A percentile compares a stretch with the other conserved stretches of the same genome.
Evolutionary conservation across 1,284 basidiomycete species (phyloP).

Genomic region (Ganoderma leucocontextum): DNA sequence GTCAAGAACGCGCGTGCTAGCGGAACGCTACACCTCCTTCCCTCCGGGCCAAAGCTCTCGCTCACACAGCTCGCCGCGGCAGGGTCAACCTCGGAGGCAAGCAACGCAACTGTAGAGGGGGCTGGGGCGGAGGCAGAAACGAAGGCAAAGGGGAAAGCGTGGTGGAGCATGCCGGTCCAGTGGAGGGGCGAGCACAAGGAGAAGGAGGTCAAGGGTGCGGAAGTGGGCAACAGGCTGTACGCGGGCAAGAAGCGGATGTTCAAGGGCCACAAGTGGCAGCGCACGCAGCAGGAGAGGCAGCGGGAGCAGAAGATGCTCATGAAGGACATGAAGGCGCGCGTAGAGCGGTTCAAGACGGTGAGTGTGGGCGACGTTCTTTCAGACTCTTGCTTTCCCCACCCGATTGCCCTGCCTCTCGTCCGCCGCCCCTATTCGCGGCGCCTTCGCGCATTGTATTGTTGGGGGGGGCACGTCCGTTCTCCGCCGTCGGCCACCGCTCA

Average conservation of each 20-base stretch:
- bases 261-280: conserved; percentile 87
- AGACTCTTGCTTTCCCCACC: conserved; percentile 24
- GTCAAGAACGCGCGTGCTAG: conserved; percentile 70
- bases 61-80: conserved; percentile 25
- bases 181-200: conserved; percentile 67
- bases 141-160: conserved; percentile 22
- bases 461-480: neutral
- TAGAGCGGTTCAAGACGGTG: conserved; percentile 70
- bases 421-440: neutral
- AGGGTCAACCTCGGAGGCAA: neutral
- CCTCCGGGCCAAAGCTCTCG: conserved; percentile 66
- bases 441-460: neutral
- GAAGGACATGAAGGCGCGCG: conserved; percentile 71
- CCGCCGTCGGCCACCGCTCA: neutral
- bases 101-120: neutral
- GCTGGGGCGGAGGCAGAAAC: neutral
- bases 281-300: conserved; percentile 54
- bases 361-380: conserved; percentile 37
- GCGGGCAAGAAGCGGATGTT: conserved; percentile 82
- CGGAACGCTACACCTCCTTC: conserved; percentile 64
- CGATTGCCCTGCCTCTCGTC: conserved; percentile 10
- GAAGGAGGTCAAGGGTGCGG: conserved; percentile 57
- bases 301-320: conserved; percentile 61
- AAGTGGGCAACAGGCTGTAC: conserved; percentile 70
- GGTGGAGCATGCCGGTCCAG: conserved; percentile 52